Base-by-base conservation (phyloP, 2,329 filamentous ascomycete species). In the Fusarium hainanense region DNA sequence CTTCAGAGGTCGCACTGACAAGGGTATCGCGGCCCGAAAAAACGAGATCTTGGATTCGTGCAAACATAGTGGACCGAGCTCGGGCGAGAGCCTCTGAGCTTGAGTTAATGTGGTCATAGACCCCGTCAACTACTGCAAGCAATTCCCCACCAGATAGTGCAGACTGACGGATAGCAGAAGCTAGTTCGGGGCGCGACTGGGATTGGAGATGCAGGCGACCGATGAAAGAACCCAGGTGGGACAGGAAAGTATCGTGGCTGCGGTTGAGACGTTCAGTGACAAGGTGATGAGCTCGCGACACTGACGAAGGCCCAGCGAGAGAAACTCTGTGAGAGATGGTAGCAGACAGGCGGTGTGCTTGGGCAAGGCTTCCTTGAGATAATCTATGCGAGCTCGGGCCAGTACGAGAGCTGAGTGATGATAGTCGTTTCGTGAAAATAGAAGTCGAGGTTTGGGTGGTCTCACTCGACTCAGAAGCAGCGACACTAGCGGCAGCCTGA, bases 151-250 rank as follows among this genome's bases (percentile, higher is more conserved):
- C 97, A 4, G 94, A 94, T 10, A 89, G 86, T 12, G 94, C 92
- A 11, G 94, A 93, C 77, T 95, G 91, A 76, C 93, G 91, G 49
- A 97, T 95, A 18, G 93, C 94, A 13, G 90, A 82, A 32, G 94
- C 89, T 50, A 98, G 85, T 77, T 97, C 94, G 2, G 92, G 89
- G 11, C 93, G 91, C 10, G 94, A 96, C 67, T 96, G 91, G n/a
- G 94, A 96, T 78, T 98, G 94, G 64, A 98, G 85, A 79, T 98
- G 93, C 58, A 98, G 86, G 40, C 89, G 86, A 18, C 96, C 96
- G 77, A 98, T 95, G 78, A 98, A 97, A 7, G 93, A 97, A 52
- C 93, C 95, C 54, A 99, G 88, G 76, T 94, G 92, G 9, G 94
- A 96, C 55, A 99, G 83, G 76, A 98, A 97, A 10, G 88, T 89